Conservation (phyloP, 495 filamentous ascomycete genomes). For the Penicillium riverlandense region DNA sequence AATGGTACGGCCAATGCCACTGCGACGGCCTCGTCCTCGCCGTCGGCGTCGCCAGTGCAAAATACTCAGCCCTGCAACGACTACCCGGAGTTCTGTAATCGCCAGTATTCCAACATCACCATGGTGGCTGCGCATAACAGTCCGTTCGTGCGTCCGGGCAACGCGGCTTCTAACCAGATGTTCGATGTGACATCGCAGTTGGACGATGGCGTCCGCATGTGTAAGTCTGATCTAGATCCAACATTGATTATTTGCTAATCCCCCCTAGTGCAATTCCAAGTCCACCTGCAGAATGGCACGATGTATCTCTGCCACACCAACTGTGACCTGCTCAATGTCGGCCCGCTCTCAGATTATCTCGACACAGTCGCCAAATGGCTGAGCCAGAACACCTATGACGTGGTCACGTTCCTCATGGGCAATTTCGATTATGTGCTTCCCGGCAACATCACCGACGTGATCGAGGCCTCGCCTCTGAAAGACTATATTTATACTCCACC, state of each 20-base stretch:
- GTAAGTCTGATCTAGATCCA: conserved; percentile 27
- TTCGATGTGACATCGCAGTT: conserved; percentile 65
- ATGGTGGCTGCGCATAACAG: conserved; percentile 83
- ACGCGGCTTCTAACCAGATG: conserved; percentile 72
- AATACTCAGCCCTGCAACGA: conserved; percentile 81
- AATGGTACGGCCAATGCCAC: conserved; percentile 44
- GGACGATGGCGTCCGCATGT: conserved; percentile 80
- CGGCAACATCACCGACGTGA: conserved; percentile 48
- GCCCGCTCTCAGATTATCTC: conserved; percentile 70
- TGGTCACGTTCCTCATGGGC: conserved; percentile 83
- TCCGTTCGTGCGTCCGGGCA: conserved; percentile 63
- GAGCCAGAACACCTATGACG: conserved; percentile 69
- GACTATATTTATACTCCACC: conserved; percentile 66
- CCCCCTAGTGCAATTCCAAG: conserved; percentile 68
- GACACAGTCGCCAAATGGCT: conserved; percentile 66
- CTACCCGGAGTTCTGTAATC: conserved; percentile 73
- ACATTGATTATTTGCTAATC: too few species aligned
- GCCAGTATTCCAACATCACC: conserved; percentile 85
- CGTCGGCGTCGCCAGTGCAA: conserved; percentile 42
- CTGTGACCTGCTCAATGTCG: conserved; percentile 73
- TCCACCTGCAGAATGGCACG: conserved; percentile 58
- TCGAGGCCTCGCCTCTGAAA: conserved; percentile 61
- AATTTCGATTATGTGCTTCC: conserved; percentile 68
- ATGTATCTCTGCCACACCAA: conserved; percentile 66
- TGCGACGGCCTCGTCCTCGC: conserved; percentile 22